Conservation (phyloP, 208 protist genomes). For the Pavlovales sp. region DNA sequence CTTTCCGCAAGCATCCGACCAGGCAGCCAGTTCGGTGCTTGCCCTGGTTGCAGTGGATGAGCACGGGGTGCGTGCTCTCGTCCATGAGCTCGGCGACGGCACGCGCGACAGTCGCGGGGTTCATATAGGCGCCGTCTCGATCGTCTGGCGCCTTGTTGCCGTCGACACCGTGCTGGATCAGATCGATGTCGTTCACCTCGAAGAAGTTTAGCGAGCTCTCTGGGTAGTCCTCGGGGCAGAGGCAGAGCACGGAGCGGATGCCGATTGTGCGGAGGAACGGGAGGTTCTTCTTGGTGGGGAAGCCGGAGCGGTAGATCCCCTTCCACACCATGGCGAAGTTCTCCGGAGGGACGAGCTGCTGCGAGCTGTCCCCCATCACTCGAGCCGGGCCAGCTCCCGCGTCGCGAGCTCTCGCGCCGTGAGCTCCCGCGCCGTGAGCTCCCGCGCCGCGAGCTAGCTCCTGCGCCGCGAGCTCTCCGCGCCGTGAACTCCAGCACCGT, state of each 20-base stretch:
- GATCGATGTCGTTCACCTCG: conserved; percentile 26
- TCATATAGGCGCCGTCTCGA: neutral
- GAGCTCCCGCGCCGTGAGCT: too few relatives aligned
- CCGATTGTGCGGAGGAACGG: neutral
- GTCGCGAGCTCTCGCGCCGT: too few relatives aligned
- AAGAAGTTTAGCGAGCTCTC: conserved; percentile 45
- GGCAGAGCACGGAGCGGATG: conserved; percentile 47
- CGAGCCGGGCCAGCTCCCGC: too few relatives aligned
- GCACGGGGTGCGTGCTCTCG: conserved; percentile 49
- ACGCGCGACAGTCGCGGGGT: neutral
- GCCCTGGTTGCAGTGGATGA: conserved; percentile 64
- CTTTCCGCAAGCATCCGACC: conserved; percentile 55
- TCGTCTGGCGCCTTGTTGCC: conserved; percentile 56
- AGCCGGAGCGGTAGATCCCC: conserved; percentile 52
- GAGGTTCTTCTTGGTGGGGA: conserved; percentile 55
- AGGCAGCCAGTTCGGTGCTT: conserved; percentile 61
- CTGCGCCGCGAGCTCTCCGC: too few relatives aligned
- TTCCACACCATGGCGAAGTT: conserved; percentile 59
- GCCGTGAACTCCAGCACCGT: too few relatives aligned
- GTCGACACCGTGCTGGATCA: conserved; percentile 44
- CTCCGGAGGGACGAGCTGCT: too few relatives aligned
- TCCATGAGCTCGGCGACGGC: conserved; percentile 15
- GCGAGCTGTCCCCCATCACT: too few relatives aligned
- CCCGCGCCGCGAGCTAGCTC: too few relatives aligned
- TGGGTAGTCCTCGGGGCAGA: conserved; percentile 60